Evolutionary conservation across 225 moss, liverwort and hornwort genomes (phyloP).

Genomic region (Ulota crispa): DNA sequence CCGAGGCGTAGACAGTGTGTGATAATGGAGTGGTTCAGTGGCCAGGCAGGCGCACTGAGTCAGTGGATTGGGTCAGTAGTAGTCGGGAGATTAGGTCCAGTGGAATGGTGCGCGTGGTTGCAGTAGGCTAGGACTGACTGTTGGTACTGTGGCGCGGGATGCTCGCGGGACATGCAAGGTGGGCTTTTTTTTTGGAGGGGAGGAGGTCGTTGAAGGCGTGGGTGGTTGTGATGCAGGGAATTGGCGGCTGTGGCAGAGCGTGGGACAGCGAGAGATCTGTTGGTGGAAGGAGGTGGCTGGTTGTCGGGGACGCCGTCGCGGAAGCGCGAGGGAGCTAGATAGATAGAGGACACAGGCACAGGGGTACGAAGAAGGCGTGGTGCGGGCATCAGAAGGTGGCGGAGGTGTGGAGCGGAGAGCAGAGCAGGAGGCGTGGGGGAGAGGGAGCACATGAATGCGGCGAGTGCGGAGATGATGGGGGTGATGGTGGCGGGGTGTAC

Average conservation of each 20-base stretch:
- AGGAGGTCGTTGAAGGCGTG: slow-evolving; percentile 17
- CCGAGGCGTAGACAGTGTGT: not conserved
- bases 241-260: not conserved
- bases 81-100: not conserved
- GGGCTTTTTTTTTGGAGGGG: not conserved
- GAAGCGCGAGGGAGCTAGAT: not conserved
- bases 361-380: not conserved
- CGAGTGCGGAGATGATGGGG: slow-evolving; percentile 56
- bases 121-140: not conserved
- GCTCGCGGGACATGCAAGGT: not conserved
- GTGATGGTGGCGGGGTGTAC: slow-evolving; percentile 52
- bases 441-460: slow-evolving; percentile 48
- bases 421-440: not conserved
- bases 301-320: not conserved
- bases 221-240: slow-evolving; percentile 19
- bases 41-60: not conserved
- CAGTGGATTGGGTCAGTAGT: not conserved
- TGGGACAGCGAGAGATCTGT: not conserved
- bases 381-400: not conserved
- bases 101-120: not conserved
- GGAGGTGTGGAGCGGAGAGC: not conserved
- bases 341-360: not conserved
- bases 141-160: not conserved
- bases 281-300: not conserved
- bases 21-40: not conserved